Conservation (phyloP, 1,284 basidiomycete genomes). For the Malassezia yamatoensis region DNA sequence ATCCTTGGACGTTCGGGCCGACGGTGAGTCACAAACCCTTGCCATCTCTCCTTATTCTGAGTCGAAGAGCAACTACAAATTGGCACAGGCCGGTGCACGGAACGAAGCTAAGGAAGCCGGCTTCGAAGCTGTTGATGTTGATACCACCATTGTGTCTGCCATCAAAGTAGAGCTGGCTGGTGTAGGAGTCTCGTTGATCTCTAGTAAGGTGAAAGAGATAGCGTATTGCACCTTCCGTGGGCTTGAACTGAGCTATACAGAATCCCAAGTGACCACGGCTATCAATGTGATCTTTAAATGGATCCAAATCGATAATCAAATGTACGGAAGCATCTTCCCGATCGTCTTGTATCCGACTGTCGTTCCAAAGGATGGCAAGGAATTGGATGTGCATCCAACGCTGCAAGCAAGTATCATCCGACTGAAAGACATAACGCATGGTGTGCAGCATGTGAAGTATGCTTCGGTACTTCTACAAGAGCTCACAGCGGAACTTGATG, state of each 20-base stretch:
- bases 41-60: slow-evolving; percentile 79
- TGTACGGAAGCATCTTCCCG: slow-evolving; percentile 90
- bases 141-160: slow-evolving; percentile 61
- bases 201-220: slow-evolving; percentile 76
- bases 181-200: slow-evolving; percentile 84
- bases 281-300: slow-evolving; percentile 73
- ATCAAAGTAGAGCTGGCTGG: slow-evolving; percentile 74
- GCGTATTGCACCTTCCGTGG: slow-evolving; percentile 73
- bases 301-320: slow-evolving; percentile 82
- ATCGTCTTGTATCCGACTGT: slow-evolving; percentile 92
- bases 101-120: slow-evolving; percentile 50
- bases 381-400: slow-evolving; percentile 72
- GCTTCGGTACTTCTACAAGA: slow-evolving; percentile 88
- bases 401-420: slow-evolving; percentile 79
- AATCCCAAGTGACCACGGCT: slow-evolving; percentile 70
- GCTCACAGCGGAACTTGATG: slow-evolving; percentile 87
- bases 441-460: slow-evolving; percentile 93
- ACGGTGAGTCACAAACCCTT: slow-evolving; percentile 74
- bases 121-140: slow-evolving; percentile 74
- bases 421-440: slow-evolving; percentile 77
- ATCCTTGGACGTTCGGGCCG: slow-evolving; percentile 85
- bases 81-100: slow-evolving; percentile 53
- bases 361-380: slow-evolving; percentile 67
- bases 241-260: slow-evolving; percentile 74
- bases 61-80: slow-evolving; percentile 79